Conservation (phyloP, 2,329 filamentous ascomycete species). For the Penicillium brasilianum region DNA sequence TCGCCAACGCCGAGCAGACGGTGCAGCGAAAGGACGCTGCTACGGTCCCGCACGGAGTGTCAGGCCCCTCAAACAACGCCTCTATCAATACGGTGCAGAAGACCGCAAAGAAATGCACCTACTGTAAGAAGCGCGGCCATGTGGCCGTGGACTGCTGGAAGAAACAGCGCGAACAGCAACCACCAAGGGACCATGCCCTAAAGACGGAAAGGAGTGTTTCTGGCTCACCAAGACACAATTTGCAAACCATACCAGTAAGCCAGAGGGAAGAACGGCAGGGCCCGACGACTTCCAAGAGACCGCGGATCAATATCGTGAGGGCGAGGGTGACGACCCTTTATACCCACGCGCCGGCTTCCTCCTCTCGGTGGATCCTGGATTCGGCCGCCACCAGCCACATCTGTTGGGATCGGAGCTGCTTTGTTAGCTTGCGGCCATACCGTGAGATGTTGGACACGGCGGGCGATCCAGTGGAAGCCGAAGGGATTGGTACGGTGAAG, state of each 20-base stretch:
- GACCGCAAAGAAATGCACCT: not conserved
- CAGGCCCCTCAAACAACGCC: too few relatives aligned
- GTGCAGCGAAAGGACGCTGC: too few relatives aligned
- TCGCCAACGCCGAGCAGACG: too few relatives aligned
- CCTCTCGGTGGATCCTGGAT: not conserved
- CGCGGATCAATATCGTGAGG: not conserved
- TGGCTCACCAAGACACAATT: not conserved
- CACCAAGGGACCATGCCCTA: not conserved
- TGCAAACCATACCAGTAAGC: not conserved
- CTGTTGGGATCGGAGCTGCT: not conserved
- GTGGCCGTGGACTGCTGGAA: not conserved
- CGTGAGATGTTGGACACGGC: not conserved
- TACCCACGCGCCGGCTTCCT: not conserved
- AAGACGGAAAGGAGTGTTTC: not conserved
- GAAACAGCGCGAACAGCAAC: not conserved
- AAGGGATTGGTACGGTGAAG: not conserved
- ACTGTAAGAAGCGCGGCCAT: not conserved
- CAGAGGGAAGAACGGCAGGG: not conserved
- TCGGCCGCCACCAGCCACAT: not conserved
- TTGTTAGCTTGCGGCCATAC: not conserved
- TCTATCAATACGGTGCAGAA: not conserved
- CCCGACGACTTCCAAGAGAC: not conserved
- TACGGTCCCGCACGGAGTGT: too few relatives aligned
- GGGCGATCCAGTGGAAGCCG: not conserved
- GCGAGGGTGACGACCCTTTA: not conserved